Conservation (phyloP, 441 rosid genomes). For the Eutrema salsugineum region DNA sequence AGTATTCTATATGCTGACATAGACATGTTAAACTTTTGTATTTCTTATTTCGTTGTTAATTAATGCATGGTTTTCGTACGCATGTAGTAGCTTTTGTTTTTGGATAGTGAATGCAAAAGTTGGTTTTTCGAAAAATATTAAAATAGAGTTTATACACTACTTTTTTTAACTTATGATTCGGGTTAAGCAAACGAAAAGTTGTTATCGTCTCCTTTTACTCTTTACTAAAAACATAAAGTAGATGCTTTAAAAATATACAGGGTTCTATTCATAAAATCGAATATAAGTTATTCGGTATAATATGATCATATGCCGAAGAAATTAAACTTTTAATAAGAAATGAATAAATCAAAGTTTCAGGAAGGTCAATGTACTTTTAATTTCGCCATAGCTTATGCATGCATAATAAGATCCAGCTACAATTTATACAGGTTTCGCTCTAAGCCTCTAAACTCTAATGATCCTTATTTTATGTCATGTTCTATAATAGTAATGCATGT, state of each 20-base stretch:
- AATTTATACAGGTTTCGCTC: not conserved
- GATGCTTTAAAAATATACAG: constrained; percentile 16
- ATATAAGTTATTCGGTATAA: not conserved
- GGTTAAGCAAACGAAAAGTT: constrained; percentile 27
- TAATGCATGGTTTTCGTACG: not conserved
- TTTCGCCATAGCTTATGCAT: constrained; percentile 1
- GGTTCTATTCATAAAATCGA: constrained; percentile 8
- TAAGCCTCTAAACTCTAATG: not conserved
- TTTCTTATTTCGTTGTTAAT: not conserved
- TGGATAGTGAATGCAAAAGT: not conserved
- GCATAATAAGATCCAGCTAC: constrained; percentile 1
- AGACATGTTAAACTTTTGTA: not conserved
- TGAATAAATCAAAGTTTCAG: not conserved
- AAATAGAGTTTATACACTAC: not conserved
- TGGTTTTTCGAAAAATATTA: not conserved
- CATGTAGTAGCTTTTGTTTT: not conserved
- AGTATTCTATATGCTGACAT: not conserved
- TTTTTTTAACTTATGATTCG: constrained; percentile 5
- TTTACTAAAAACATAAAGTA: constrained; percentile 27
- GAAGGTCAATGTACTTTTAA: constrained; percentile 13
- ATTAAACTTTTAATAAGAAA: not conserved
- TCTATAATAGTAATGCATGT: not conserved
- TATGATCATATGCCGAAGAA: not conserved
- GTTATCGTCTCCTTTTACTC: constrained; percentile 11
- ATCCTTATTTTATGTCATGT: not conserved